A percentile compares a stretch with the other conserved stretches of the same genome.
Evolutionary conservation across 768 basidiomycete species (phyloP).

Genomic region (Clitopilus hobsonii): DNA sequence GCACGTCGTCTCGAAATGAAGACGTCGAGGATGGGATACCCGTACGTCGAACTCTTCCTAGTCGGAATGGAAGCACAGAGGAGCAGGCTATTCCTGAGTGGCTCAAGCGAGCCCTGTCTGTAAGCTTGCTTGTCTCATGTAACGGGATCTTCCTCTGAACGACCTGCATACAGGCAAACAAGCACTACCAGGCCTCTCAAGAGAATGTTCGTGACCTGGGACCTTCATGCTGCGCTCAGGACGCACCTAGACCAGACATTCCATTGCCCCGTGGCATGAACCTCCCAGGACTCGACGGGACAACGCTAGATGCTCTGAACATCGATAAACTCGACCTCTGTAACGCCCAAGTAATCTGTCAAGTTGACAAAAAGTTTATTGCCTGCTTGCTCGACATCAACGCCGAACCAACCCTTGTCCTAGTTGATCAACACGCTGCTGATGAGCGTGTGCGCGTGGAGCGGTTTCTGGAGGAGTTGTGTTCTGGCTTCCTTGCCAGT

Average conservation of each 20-base stretch:
- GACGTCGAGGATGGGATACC: conserved; percentile 2
- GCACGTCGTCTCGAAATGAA: conserved; percentile 6
- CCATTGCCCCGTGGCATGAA: not conserved
- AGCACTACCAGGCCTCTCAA: not conserved
- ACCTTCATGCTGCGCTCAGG: not conserved
- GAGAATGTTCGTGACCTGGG: not conserved
- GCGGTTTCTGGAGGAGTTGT: conserved; percentile 68
- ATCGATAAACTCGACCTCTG: conserved; percentile 50
- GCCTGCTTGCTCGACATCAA: conserved; percentile 52
- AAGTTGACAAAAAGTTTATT: conserved; percentile 91
- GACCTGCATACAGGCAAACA: not conserved
- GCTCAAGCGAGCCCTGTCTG: not conserved
- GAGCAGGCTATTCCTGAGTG: not conserved
- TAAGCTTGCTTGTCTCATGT: not conserved
- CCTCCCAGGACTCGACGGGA: not conserved
- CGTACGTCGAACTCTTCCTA: not conserved
- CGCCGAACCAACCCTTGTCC: conserved; percentile 42
- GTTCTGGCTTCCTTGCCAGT: conserved; percentile 56
- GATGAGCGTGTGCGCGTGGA: conserved; percentile 95
- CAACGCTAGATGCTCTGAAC: not conserved
- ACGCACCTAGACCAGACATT: not conserved
- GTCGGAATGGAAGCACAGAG: not conserved
- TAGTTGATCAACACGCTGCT: conserved; percentile 98
- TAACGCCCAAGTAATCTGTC: conserved; percentile 61
- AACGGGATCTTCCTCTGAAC: conserved; percentile 2